Evolutionary conservation across 352 stramenopile genomes (phyloP).

Genomic region (Pythium periplocum): DNA sequence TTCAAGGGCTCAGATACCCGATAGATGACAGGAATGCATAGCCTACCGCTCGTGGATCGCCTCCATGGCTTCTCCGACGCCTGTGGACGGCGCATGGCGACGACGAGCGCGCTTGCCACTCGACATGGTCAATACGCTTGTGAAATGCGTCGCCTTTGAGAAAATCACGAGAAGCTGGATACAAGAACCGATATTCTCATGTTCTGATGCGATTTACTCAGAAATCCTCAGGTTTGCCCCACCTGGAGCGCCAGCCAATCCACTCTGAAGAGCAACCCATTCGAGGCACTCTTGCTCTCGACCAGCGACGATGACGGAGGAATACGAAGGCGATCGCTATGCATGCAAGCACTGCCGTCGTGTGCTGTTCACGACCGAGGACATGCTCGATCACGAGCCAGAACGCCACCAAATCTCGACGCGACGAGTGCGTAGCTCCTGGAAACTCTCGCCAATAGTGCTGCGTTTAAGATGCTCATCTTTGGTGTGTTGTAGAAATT

Average conservation of each 20-base stretch:
- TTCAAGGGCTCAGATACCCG: too few species aligned
- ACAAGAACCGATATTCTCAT: too few species aligned
- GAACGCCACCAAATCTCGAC: constrained; percentile 65
- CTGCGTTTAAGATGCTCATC: not conserved
- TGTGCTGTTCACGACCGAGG: constrained; percentile 56
- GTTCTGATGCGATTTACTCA: too few species aligned
- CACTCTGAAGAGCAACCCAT: not conserved
- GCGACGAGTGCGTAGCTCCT: constrained; percentile 25
- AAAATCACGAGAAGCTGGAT: too few species aligned
- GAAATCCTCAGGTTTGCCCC: too few species aligned
- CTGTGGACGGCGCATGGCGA: too few species aligned
- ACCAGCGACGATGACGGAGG: constrained; percentile 11
- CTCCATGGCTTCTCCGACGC: not conserved
- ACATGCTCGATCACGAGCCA: constrained; percentile 49
- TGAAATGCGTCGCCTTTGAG: too few species aligned
- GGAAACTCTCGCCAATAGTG: not conserved
- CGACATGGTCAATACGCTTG: too few species aligned
- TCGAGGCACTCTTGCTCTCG: not conserved
- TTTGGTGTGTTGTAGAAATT: constrained; percentile 31
- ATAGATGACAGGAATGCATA: not conserved
- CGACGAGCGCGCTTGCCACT: too few species aligned
- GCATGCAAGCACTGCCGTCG: constrained; percentile 69
- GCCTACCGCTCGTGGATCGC: not conserved
- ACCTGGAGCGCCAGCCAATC: constrained; percentile 5
- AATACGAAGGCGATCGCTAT: constrained; percentile 21